These are phyloP conservation scores for Nakazawaea wyomingensis DNA, from an alignment of 805 yeast species.

Conservation along the genomic window DNA sequence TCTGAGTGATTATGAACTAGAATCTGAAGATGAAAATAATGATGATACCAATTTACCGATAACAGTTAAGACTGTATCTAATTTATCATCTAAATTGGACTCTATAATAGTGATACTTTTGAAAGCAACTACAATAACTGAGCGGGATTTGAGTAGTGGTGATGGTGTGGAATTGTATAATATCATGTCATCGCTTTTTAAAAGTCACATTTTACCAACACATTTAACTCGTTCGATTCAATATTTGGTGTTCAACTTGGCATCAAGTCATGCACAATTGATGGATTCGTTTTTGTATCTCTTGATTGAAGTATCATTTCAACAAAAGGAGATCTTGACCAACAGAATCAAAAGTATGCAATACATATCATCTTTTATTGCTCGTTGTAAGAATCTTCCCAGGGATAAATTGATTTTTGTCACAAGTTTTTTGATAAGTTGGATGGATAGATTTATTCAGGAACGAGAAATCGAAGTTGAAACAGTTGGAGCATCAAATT, in stretches of 20 bases:
- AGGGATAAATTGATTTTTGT: constrained; percentile 75
- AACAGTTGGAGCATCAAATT: constrained; percentile 33
- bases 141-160: constrained; percentile 49
- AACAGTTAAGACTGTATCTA: constrained; percentile 43
- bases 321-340: constrained; percentile 60
- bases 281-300: constrained; percentile 81
- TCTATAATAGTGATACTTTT: constrained; percentile 56
- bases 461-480: constrained; percentile 84
- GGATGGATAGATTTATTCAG: constrained; percentile 75
- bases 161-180: constrained; percentile 66
- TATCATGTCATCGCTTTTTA: constrained; percentile 70
- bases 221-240: constrained; percentile 88
- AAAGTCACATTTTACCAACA: constrained; percentile 81
- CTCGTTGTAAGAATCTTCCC: constrained; percentile 73
- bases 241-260: constrained; percentile 71
- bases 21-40: constrained; percentile 24
- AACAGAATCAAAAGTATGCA: constrained; percentile 86
- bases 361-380: constrained; percentile 83
- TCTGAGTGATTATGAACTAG: constrained; percentile 22
- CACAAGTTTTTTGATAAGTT: constrained; percentile 72
- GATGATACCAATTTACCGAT: constrained; percentile 29
- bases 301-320: constrained; percentile 78
- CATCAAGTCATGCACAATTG: constrained; percentile 78
- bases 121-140: constrained; percentile 45
- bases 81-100: constrained; percentile 68